phyloP scores from a whole-genome alignment of 306 rosid species.

The Cyamopsis tetragonoloba region DNA sequence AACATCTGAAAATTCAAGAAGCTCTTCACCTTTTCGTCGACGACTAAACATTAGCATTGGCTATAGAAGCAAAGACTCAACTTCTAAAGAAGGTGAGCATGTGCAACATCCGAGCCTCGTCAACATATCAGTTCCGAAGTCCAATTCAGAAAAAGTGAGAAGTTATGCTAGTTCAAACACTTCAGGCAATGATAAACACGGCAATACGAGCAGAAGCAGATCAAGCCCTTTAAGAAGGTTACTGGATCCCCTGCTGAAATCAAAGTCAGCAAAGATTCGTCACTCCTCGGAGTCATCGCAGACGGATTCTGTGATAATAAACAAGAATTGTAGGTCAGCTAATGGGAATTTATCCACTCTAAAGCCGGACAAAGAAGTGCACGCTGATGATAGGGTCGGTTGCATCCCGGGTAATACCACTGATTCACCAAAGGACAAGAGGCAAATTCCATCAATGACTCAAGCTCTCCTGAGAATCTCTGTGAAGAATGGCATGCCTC shows the following conservation, averaged over 20 bases:
- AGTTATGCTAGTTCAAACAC: slow-evolving; percentile 43
- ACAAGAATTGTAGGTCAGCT: slow-evolving; percentile 41
- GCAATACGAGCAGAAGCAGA: slow-evolving; percentile 47
- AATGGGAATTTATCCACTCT: slow-evolving; percentile 32
- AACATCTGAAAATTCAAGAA: slow-evolving; percentile 56
- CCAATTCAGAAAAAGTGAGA: slow-evolving; percentile 33
- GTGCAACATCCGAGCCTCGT: slow-evolving; percentile 40
- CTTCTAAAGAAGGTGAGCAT: slow-evolving; percentile 54
- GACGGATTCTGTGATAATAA: slow-evolving; percentile 38
- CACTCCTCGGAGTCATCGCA: slow-evolving; percentile 38
- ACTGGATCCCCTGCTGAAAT: slow-evolving; percentile 75
- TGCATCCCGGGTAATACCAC: slow-evolving; percentile 40
- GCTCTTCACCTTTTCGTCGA: slow-evolving; percentile 81
- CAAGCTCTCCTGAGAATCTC: slow-evolving; percentile 78
- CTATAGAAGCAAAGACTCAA: slow-evolving; percentile 48
- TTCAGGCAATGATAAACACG: slow-evolving; percentile 47
- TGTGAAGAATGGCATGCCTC: slow-evolving; percentile 78
- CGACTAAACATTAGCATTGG: slow-evolving; percentile 57
- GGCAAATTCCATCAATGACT: slow-evolving; percentile 41
- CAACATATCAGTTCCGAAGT: slow-evolving; percentile 30
- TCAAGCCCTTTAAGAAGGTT: slow-evolving; percentile 91
- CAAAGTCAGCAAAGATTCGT: slow-evolving; percentile 52
- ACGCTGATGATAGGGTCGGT: slow-evolving; percentile 45
- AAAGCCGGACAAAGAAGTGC: slow-evolving; percentile 43
- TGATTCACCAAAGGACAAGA: slow-evolving; percentile 45